phyloP scores from a whole-genome alignment of 768 basidiomycete species.

The Lentinula guzmanii region DNA sequence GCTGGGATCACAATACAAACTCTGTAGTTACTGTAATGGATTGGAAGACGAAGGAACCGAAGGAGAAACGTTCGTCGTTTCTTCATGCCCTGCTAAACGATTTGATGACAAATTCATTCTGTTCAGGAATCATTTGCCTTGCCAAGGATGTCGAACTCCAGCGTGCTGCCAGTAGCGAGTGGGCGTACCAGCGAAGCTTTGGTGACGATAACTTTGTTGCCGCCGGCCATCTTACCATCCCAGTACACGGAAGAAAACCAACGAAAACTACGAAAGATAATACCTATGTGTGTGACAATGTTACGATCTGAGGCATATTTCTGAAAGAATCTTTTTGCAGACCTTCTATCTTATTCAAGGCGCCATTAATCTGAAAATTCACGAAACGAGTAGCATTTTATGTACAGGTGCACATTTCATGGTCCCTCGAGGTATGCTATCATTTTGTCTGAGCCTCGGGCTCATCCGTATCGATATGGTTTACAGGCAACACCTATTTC shows the following conservation, averaged over 20 bases:
- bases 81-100: neutral
- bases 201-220: slow-evolving; percentile 90
- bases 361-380: slow-evolving; percentile 80
- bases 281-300: slow-evolving; percentile 63
- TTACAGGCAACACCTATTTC: slow-evolving; percentile 79
- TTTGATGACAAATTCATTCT: slow-evolving; percentile 8
- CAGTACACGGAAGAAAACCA: slow-evolving; percentile 74
- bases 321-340: slow-evolving; percentile 14
- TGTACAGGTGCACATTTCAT: slow-evolving; percentile 62
- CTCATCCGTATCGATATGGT: neutral
- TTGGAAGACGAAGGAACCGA: slow-evolving; percentile 54
- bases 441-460: neutral
- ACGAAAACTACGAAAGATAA: slow-evolving; percentile 91
- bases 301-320: neutral
- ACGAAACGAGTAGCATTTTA: slow-evolving; percentile 70
- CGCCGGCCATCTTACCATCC: slow-evolving; percentile 81
- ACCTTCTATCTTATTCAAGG: slow-evolving; percentile 77
- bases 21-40: slow-evolving; percentile 63
- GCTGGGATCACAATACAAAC: slow-evolving; percentile 81
- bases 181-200: slow-evolving; percentile 89
- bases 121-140: slow-evolving; percentile 74
- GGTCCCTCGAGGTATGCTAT: slow-evolving; percentile 55
- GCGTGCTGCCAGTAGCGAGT: slow-evolving; percentile 55
- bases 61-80: slow-evolving; percentile 59
- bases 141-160: slow-evolving; percentile 59